Evolutionary conservation across 2,329 filamentous ascomycete genomes (phyloP).

Genomic region (Aspergillus quadrilineatus): DNA sequence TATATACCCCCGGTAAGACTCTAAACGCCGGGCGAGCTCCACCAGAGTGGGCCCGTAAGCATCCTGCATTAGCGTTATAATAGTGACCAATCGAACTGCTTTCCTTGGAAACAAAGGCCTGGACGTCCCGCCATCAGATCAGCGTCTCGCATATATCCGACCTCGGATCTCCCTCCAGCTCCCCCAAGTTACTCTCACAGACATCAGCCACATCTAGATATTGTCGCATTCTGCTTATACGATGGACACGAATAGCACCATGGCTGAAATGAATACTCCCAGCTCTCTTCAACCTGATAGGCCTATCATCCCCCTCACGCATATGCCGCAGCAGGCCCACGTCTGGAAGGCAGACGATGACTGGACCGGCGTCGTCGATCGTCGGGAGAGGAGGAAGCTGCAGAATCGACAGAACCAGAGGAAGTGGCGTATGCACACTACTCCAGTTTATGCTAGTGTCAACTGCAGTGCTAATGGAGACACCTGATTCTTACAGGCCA

Average conservation of each 20-base stretch:
- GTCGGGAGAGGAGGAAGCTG: conserved; percentile 23
- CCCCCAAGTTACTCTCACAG: not conserved
- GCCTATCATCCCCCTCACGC: not conserved
- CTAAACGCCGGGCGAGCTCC: too few species aligned
- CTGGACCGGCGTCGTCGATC: conserved; percentile 28
- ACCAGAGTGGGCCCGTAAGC: conserved; percentile 5
- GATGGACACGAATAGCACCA: not conserved
- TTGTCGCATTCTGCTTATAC: not conserved
- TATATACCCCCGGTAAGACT: too few species aligned
- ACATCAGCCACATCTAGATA: not conserved
- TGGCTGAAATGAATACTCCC: not conserved
- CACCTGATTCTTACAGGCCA: too few species aligned
- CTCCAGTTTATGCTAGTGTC: too few species aligned
- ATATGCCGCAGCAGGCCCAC: conserved; percentile 20
- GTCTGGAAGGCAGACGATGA: conserved; percentile 19
- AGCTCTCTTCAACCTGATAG: not conserved
- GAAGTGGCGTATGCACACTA: conserved; percentile 21
- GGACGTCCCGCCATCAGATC: not conserved
- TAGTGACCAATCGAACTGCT: not conserved
- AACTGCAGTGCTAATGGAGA: too few species aligned
- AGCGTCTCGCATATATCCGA: not conserved
- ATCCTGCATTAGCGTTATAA: conserved; percentile 10
- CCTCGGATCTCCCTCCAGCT: not conserved
- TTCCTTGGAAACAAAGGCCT: not conserved
- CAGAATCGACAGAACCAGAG: conserved; percentile 32